Percentiles rank a stretch among this genome's conserved stretches.
phyloP scores from a whole-genome alignment of 768 basidiomycete species.

The Fistulinella prunicolor region DNA sequence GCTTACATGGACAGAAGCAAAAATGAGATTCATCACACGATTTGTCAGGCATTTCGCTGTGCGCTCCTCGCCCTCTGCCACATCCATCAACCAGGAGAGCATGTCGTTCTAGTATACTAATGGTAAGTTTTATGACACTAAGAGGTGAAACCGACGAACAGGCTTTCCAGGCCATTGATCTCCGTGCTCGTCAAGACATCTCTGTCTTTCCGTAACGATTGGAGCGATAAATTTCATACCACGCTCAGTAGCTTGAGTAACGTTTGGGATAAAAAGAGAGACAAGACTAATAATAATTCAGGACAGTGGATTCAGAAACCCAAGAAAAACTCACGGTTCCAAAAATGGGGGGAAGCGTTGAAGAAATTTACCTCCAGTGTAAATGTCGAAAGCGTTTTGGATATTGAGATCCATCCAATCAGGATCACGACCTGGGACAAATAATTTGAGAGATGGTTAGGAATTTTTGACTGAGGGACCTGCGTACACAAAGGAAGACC shows the following conservation, averaged over 20 bases:
- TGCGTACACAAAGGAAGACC: conserved; percentile 44
- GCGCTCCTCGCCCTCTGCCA: not conserved
- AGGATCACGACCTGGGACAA: conserved; percentile 35
- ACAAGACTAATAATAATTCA: not conserved
- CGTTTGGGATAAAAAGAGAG: not conserved
- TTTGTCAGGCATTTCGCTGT: not conserved
- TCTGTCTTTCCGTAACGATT: not conserved
- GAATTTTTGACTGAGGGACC: not conserved
- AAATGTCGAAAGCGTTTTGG: conserved; percentile 29
- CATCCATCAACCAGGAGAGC: not conserved
- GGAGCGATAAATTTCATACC: not conserved
- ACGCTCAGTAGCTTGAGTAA: not conserved
- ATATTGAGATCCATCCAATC: conserved; percentile 33
- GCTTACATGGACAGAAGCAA: not conserved
- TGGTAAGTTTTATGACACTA: not conserved
- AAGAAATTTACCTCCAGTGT: conserved; percentile 17
- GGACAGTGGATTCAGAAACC: not conserved
- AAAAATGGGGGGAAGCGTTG: conserved; percentile 32
- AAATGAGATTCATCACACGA: not conserved
- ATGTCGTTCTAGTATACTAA: not conserved
- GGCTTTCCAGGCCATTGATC: not conserved
- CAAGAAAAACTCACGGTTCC: conserved; percentile 24
- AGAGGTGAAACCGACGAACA: not conserved
- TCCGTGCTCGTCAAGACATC: not conserved
- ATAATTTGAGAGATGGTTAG: not conserved